Evolutionary conservation across 345 rosid genomes (phyloP).

Genomic region (Populus simonii): DNA sequence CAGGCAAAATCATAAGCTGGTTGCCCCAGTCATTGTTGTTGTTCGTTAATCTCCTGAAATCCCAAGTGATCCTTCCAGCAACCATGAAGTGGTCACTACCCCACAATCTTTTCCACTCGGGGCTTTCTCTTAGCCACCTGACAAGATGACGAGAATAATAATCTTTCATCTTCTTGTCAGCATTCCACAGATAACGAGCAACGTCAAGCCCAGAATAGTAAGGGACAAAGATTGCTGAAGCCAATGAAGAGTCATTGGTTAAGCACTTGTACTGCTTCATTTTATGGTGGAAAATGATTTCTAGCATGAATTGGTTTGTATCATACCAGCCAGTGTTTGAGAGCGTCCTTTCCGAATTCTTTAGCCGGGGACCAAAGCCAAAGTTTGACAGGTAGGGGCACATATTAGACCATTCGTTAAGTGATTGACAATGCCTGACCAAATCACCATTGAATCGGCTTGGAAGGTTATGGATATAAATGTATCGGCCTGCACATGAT

Average conservation of each 20-base stretch:
- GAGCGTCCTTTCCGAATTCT: slow-evolving; percentile 35
- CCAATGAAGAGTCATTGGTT: slow-evolving; percentile 58
- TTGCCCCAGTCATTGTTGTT: slow-evolving; percentile 64
- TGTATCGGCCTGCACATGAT: slow-evolving; percentile 47
- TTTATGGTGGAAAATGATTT: slow-evolving; percentile 73
- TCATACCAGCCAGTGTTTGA: slow-evolving; percentile 57
- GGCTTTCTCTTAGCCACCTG: slow-evolving; percentile 55
- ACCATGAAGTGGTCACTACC: slow-evolving; percentile 84
- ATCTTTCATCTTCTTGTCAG: slow-evolving; percentile 48
- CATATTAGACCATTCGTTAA: slow-evolving; percentile 60
- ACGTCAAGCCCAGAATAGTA: slow-evolving; percentile 79
- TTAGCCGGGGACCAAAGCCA: slow-evolving; percentile 56
- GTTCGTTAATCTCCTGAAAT: slow-evolving; percentile 62
- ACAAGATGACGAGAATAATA: slow-evolving; percentile 47
- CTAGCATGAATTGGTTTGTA: slow-evolving; percentile 71
- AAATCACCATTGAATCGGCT: slow-evolving; percentile 59
- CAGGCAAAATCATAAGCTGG: slow-evolving; percentile 63
- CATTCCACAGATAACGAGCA: slow-evolving; percentile 59
- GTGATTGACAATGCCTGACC: slow-evolving; percentile 54
- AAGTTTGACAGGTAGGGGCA: slow-evolving; percentile 50
- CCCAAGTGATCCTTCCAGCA: slow-evolving; percentile 82
- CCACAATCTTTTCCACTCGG: slow-evolving; percentile 64
- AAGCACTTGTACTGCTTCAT: slow-evolving; percentile 76
- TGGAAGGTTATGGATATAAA: slow-evolving; percentile 59
- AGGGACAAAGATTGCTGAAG: slow-evolving; percentile 72